Conservation (phyloP, 495 filamentous ascomycete genomes). For the Astrocystis sublimbata region DNA sequence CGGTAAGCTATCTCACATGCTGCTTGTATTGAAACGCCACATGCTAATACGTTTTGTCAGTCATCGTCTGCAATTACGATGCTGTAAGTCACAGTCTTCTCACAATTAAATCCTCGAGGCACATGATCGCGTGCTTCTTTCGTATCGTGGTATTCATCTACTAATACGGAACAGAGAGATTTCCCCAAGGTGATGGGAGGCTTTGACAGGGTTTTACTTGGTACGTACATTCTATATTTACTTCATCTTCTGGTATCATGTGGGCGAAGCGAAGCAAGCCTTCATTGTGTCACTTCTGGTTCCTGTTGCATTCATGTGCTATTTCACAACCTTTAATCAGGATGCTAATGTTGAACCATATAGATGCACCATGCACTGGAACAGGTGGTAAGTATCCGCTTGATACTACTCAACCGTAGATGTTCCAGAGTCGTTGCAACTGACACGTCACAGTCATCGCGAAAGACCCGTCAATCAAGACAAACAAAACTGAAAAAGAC, state of each 20-base stretch:
- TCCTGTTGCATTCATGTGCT: neutral
- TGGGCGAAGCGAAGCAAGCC: neutral
- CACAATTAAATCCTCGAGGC: neutral
- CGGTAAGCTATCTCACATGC: slow-evolving; percentile 40
- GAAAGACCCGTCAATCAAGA: slow-evolving; percentile 94
- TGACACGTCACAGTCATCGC: slow-evolving; percentile 71
- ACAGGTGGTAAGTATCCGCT: slow-evolving; percentile 49
- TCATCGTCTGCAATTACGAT: slow-evolving; percentile 89
- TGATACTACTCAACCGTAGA: slow-evolving; percentile 74
- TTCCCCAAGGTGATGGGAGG: slow-evolving; percentile 94
- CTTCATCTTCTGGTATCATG: neutral
- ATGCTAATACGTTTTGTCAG: slow-evolving; percentile 1
- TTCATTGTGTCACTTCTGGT: too few relatives aligned
- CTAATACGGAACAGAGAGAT: slow-evolving; percentile 49
- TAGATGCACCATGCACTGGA: slow-evolving; percentile 43
- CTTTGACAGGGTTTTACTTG: slow-evolving; percentile 63
- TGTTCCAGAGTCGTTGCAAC: slow-evolving; percentile 57
- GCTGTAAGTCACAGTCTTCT: slow-evolving; percentile 41
- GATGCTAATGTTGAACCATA: slow-evolving; percentile 5
- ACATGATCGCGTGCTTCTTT: neutral
- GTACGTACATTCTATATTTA: slow-evolving; percentile 4
- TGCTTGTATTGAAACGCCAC: neutral
- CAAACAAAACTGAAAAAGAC: slow-evolving; percentile 92
- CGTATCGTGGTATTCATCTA: neutral
- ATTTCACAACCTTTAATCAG: neutral